Conservation (phyloP, 1,284 basidiomycete genomes). For the Ceratobasidium sp. region DNA sequence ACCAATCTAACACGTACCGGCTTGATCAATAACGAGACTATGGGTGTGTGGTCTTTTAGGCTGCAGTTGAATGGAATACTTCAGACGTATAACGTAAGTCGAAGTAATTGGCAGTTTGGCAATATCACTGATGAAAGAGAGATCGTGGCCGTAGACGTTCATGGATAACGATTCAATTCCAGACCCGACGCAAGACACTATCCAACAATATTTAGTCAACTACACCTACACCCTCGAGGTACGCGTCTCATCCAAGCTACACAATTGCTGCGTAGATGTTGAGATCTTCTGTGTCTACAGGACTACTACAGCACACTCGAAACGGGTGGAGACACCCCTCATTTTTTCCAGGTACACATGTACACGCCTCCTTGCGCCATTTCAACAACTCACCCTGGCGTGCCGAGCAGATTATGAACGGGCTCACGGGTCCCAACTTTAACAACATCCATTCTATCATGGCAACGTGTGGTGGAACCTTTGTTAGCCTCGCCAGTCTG, state of each 20-base stretch:
- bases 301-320: not conserved
- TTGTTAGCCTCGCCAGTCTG: slow-evolving; percentile 24
- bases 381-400: not conserved
- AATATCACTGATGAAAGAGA: not conserved
- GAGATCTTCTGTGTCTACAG: not conserved
- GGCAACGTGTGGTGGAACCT: slow-evolving; percentile 26
- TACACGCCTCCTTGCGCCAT: not conserved
- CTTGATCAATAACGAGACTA: not conserved
- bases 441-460: slow-evolving; percentile 30
- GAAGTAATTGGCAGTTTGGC: too few species aligned
- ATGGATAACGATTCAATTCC: slow-evolving; percentile 33
- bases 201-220: not conserved
- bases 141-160: not conserved
- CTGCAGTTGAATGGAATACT: not conserved
- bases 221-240: slow-evolving; percentile 13
- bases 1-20: not conserved
- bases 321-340: not conserved
- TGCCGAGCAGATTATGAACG: not conserved
- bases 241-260: not conserved
- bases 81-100: slow-evolving; percentile 12
- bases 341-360: not conserved
- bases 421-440: not conserved
- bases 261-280: not conserved
- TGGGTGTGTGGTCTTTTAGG: slow-evolving; percentile 10
- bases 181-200: not conserved